Conservation (phyloP, 2,329 filamentous ascomycete species). For the Tolypocladium tropicale region DNA sequence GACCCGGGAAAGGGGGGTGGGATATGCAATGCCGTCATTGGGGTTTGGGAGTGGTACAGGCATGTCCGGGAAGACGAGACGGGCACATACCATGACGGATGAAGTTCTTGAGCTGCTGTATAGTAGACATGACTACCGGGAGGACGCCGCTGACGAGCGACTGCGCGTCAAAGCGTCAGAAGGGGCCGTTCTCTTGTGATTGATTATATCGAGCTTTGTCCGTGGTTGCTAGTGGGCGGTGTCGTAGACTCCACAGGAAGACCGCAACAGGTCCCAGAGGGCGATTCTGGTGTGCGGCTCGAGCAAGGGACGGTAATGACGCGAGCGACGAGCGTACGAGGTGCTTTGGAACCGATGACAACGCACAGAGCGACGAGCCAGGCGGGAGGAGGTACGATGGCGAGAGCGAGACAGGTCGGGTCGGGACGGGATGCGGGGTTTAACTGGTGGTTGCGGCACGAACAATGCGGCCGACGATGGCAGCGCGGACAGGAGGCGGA, state of each 20-base stretch:
- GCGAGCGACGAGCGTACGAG: not conserved
- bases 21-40: slow-evolving; percentile 3
- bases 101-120: slow-evolving; percentile 97
- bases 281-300: not conserved
- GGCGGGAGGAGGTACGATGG: not conserved
- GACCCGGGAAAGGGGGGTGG: not conserved
- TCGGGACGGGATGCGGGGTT: not conserved
- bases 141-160: slow-evolving; percentile 9
- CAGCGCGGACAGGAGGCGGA: not conserved
- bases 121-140: slow-evolving; percentile 49
- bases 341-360: not conserved
- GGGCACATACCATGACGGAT: slow-evolving; percentile 67
- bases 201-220: not conserved
- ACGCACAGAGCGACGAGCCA: not conserved
- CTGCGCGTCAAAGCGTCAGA: slow-evolving; percentile 1
- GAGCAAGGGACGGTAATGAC: not conserved
- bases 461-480: not conserved
- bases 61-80: not conserved
- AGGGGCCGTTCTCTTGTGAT: not conserved
- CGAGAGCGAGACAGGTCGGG: not conserved
- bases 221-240: not conserved
- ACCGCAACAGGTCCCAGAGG: not conserved
- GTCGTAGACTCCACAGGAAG: not conserved
- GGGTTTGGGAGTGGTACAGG: not conserved
- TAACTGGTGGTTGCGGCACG: not conserved